Evolutionary conservation across 1,284 basidiomycete species (phyloP).

Genomic region (Leccinum fallax): DNA sequence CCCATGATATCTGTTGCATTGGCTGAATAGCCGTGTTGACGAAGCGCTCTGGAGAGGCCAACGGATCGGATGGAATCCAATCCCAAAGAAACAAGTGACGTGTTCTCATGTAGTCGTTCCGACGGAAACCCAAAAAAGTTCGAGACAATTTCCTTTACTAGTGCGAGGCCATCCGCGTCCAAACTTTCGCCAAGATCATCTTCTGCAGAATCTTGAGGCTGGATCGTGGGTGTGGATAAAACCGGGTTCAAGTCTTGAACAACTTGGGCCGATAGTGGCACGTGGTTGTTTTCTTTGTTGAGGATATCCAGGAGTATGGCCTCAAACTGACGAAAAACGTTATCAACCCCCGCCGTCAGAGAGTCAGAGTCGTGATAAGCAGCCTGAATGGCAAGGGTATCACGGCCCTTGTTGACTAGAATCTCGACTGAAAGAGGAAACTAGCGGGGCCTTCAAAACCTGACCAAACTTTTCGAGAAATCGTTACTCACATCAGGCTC

Average conservation of each 20-base stretch:
- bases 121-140: constrained; percentile 40
- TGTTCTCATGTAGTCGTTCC: constrained; percentile 31
- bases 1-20: constrained; percentile 42
- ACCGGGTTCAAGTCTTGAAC: background rate
- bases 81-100: constrained; percentile 49
- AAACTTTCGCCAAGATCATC: constrained; percentile 4
- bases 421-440: constrained; percentile 50
- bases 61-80: constrained; percentile 53
- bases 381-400: constrained; percentile 15
- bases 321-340: constrained; percentile 25
- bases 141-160: constrained; percentile 35
- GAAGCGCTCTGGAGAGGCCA: constrained; percentile 41
- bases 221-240: background rate
- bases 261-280: background rate
- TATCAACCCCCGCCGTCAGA: constrained; percentile 12
- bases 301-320: constrained; percentile 19
- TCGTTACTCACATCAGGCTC: constrained; percentile 44
- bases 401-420: constrained; percentile 37
- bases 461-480: background rate
- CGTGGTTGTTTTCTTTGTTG: background rate
- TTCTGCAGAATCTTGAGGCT: background rate
- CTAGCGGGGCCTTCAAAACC: constrained; percentile 28
- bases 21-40: constrained; percentile 35
- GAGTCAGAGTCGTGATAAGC: constrained; percentile 21
- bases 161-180: constrained; percentile 13